A percentile compares a stretch with the other conserved stretches of the same genome.
Evolutionary conservation across 495 filamentous ascomycete genomes (phyloP).

Genomic region (Friedmanniomyces endolithicus): DNA sequence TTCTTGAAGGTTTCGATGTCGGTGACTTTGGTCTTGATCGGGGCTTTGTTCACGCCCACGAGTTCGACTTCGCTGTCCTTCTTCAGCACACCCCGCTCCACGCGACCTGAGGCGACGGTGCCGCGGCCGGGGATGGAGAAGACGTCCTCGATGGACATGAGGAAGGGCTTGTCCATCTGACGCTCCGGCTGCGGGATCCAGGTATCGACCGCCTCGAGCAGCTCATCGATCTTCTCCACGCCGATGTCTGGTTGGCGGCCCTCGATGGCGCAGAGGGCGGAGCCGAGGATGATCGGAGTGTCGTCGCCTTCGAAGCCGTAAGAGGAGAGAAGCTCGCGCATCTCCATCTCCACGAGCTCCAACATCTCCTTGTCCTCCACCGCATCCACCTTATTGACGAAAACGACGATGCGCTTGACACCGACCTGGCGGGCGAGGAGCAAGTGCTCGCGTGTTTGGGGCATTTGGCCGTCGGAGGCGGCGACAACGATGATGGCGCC

Average conservation of each 20-base stretch:
- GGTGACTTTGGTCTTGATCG: constrained; percentile 96
- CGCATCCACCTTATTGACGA: constrained; percentile 98
- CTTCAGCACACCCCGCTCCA: constrained; percentile 89
- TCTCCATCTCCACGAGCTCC: constrained; percentile 99
- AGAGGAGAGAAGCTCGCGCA: constrained; percentile 82
- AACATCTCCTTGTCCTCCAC: constrained; percentile 97
- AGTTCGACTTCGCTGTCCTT: constrained; percentile 87
- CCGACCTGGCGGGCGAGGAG: constrained; percentile 95
- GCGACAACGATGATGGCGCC: constrained; percentile 97
- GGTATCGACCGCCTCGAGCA: constrained; percentile 77
- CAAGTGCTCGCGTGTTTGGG: constrained; percentile 96
- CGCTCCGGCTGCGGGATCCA: constrained; percentile 94
- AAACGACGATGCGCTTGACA: constrained; percentile 94
- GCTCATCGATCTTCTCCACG: constrained; percentile 67
- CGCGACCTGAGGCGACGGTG: constrained; percentile 91
- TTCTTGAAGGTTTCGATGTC: constrained; percentile 99
- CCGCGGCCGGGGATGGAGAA: constrained; percentile 97
- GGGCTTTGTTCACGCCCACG: constrained; percentile 59
- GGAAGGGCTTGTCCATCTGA: constrained; percentile 89
- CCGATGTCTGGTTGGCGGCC: constrained; percentile 78
- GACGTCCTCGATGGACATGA: constrained; percentile 97
- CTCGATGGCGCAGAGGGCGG: constrained; percentile 91
- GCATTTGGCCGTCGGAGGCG: constrained; percentile 98
- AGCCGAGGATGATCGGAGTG: constrained; percentile 91
- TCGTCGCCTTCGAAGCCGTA: constrained; percentile 98